Conservation (phyloP, 176 grass and related monocot genomes). For the Cenchrus americanus region DNA sequence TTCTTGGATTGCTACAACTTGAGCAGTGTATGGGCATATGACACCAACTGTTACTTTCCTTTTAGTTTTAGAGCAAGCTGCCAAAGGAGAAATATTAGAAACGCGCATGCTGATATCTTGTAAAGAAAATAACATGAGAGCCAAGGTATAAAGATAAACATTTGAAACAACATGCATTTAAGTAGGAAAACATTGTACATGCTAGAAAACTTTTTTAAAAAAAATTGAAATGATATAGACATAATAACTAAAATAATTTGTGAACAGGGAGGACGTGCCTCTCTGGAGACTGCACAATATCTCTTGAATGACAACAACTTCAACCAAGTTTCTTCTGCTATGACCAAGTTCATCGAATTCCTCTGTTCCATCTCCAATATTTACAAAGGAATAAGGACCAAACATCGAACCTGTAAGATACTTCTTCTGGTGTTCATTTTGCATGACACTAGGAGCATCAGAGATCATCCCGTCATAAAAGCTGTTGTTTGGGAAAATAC, state of each 20-base stretch:
- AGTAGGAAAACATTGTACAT: no score
- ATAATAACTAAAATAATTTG: background rate
- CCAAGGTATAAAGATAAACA: no score
- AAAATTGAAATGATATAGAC: background rate
- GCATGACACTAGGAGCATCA: slow-evolving; percentile 68
- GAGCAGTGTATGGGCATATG: slow-evolving; percentile 78
- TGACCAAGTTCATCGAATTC: slow-evolving; percentile 45
- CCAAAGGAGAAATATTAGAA: slow-evolving; percentile 15
- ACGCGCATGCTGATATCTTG: background rate
- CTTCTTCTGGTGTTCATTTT: slow-evolving; percentile 48
- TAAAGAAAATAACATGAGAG: background rate
- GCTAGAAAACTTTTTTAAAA: no score
- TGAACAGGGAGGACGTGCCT: slow-evolving; percentile 38
- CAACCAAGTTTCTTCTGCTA: slow-evolving; percentile 70
- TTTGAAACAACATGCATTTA: no score
- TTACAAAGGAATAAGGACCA: slow-evolving; percentile 75
- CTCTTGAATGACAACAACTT: slow-evolving; percentile 55
- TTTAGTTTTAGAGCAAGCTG: slow-evolving; percentile 51
- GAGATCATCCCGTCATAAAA: slow-evolving; percentile 73
- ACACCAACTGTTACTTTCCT: slow-evolving; percentile 66
- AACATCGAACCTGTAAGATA: slow-evolving; percentile 67
- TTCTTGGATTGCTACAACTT: slow-evolving; percentile 62
- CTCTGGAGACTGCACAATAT: slow-evolving; percentile 55
- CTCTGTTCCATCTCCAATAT: slow-evolving; percentile 66
- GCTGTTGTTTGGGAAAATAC: slow-evolving; percentile 69